phyloP scores from a whole-genome alignment of 371 early-diverging fungal genomes.

The Actinomortierella ambigua region DNA sequence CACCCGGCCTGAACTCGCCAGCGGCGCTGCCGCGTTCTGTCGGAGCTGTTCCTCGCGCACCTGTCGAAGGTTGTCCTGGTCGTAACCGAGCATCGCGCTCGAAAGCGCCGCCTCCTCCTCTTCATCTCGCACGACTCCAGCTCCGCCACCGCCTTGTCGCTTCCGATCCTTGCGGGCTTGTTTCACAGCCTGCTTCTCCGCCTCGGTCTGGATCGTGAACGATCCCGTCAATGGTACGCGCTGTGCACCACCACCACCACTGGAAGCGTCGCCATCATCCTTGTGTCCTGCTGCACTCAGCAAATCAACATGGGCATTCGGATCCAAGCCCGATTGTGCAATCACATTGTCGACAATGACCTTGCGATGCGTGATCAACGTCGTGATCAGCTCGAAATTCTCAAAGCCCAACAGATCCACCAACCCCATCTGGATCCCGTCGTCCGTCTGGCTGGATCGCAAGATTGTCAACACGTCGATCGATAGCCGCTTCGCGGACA shows the following conservation, averaged over 20 bases:
- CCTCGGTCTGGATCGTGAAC: slow-evolving; percentile 73
- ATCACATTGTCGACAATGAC: slow-evolving; percentile 57
- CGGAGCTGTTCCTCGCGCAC: slow-evolving; percentile 62
- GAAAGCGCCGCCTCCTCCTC: slow-evolving; percentile 59
- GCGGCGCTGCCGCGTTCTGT: slow-evolving; percentile 32
- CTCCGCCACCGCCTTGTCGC: slow-evolving; percentile 42
- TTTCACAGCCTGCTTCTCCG: slow-evolving; percentile 69
- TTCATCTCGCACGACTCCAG: slow-evolving; percentile 17
- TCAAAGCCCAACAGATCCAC: slow-evolving; percentile 82
- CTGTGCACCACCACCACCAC: slow-evolving; percentile 53
- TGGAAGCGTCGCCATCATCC: slow-evolving; percentile 36
- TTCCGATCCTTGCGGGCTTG: slow-evolving; percentile 71
- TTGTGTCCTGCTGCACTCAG: slow-evolving; percentile 29
- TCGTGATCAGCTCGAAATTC: slow-evolving; percentile 69
- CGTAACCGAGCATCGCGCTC: slow-evolving; percentile 60
- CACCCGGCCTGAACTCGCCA: slow-evolving; percentile 38
- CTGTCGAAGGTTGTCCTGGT: slow-evolving; percentile 52
- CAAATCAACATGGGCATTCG: no score
- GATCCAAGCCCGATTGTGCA: slow-evolving; percentile 43
- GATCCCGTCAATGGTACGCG: slow-evolving; percentile 17
- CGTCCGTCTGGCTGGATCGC: slow-evolving; percentile 50
- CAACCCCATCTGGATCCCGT: slow-evolving; percentile 65
- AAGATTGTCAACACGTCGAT: slow-evolving; percentile 43
- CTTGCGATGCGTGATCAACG: slow-evolving; percentile 53
- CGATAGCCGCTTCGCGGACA: slow-evolving; percentile 36